Percentiles rank a stretch among this genome's conserved stretches.
These are phyloP conservation scores for Solanum phureja DNA, from an alignment of 257 asterid genomes.

Conservation along the genomic window DNA sequence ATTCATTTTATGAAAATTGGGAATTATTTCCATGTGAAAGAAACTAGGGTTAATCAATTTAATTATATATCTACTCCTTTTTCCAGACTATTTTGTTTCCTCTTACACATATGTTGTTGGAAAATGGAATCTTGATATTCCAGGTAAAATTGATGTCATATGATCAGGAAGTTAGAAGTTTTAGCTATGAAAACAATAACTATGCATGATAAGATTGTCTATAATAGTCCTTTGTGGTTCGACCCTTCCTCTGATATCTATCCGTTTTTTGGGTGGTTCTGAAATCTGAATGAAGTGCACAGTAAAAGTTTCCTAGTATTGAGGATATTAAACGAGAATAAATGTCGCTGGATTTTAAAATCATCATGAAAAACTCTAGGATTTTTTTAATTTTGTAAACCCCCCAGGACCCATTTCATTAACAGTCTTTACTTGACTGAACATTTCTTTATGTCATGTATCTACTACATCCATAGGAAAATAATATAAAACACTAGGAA, in stretches of 20 bases:
- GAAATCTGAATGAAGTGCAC: neutral
- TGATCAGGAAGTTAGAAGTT: neutral
- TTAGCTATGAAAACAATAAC: accelerated
- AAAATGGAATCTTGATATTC: no score
- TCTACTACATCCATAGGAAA: neutral
- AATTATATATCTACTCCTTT: neutral
- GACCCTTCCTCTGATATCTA: neutral
- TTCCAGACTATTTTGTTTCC: neutral
- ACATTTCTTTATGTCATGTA: neutral
- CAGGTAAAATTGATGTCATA: no score
- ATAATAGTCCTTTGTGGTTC: no score
- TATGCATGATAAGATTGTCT: no score
- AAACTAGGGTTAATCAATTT: neutral
- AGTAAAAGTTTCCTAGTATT: neutral
- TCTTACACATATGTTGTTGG: neutral
- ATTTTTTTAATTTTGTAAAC: neutral
- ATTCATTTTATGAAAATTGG: neutral
- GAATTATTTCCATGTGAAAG: neutral
- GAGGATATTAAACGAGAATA: neutral
- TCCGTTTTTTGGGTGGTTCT: neutral
- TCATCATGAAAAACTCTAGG: neutral
- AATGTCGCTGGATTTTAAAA: neutral
- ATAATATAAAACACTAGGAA: neutral
- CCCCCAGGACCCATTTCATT: neutral
- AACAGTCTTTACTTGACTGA: neutral